Percentiles rank a stretch among this genome's conserved stretches.
Conservation (phyloP, 768 basidiomycete species). For the Cubamyces lactineus region DNA sequence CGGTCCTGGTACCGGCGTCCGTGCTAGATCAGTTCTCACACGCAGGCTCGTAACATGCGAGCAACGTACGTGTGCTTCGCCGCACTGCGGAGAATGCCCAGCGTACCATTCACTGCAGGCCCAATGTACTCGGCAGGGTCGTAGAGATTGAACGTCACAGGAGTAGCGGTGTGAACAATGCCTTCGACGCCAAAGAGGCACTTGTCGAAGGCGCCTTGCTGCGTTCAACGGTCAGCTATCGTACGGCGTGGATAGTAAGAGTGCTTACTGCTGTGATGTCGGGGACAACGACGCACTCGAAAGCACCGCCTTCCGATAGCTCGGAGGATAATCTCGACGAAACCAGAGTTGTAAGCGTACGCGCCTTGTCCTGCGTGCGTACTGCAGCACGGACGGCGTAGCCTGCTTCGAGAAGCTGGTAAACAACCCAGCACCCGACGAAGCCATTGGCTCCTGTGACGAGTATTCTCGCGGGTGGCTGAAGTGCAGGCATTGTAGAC, state of each 20-base stretch:
- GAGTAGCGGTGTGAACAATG: slow-evolving; percentile 69
- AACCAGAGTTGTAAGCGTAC: slow-evolving; percentile 56
- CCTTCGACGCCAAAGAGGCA: slow-evolving; percentile 47
- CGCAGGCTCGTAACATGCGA: too few species aligned
- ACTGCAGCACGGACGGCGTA: slow-evolving; percentile 66
- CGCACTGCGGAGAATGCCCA: slow-evolving; percentile 60
- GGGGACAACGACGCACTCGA: neutral
- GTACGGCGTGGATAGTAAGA: too few species aligned
- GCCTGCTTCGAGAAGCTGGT: slow-evolving; percentile 55
- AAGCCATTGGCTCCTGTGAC: slow-evolving; percentile 62
- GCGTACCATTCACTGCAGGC: slow-evolving; percentile 75
- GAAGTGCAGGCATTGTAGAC: slow-evolving; percentile 36
- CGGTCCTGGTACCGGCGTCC: slow-evolving; percentile 4
- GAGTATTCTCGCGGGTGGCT: slow-evolving; percentile 41
- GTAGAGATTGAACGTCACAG: slow-evolving; percentile 49
- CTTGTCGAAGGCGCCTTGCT: too few species aligned
- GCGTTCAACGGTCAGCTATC: too few species aligned
- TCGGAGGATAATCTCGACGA: neutral
- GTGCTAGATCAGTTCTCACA: too few species aligned
- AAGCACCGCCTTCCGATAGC: neutral
- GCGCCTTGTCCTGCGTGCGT: slow-evolving; percentile 57
- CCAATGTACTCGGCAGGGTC: slow-evolving; percentile 57
- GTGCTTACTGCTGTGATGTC: slow-evolving; percentile 1
- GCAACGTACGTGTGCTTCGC: neutral
- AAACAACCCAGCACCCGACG: slow-evolving; percentile 59